A percentile compares a stretch with the other conserved stretches of the same genome.
phyloP scores from a whole-genome alignment of 1,284 basidiomycete species.

The Boletus hoseneyae region DNA sequence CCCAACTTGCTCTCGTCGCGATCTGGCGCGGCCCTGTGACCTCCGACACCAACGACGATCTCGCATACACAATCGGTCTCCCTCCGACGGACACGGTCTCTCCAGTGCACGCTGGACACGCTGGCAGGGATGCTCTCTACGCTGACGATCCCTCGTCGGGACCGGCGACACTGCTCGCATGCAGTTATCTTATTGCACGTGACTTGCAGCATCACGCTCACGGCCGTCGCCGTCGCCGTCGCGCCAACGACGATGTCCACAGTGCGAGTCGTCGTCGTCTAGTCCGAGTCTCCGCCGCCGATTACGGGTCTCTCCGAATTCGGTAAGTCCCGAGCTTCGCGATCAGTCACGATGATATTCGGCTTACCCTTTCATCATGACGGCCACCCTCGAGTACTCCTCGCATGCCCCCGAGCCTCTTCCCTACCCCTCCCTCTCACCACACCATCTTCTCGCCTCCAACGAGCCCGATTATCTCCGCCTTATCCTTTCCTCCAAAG shows the following conservation, averaged over 20 bases:
- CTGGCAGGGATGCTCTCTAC: neutral
- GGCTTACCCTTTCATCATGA: constrained; percentile 33
- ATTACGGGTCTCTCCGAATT: constrained; percentile 6
- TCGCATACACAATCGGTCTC: constrained; percentile 9
- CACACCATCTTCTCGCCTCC: constrained; percentile 63
- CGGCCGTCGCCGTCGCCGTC: neutral
- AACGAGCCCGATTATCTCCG: constrained; percentile 90
- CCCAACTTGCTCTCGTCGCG: constrained; percentile 13
- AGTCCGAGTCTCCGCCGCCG: neutral
- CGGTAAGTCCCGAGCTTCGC: constrained; percentile 21
- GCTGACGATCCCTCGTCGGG: constrained; percentile 16
- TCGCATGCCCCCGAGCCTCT: constrained; percentile 64
- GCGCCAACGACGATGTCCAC: neutral
- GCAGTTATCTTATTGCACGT: constrained; percentile 28
- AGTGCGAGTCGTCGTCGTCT: neutral
- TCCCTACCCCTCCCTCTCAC: constrained; percentile 62
- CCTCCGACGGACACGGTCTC: neutral
- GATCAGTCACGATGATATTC: constrained; percentile 8
- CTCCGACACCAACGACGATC: constrained; percentile 1
- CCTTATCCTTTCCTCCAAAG: constrained; percentile 90
- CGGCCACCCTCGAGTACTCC: constrained; percentile 61
- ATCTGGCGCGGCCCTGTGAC: constrained; percentile 14
- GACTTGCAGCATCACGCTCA: constrained; percentile 18
- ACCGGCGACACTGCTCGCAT: constrained; percentile 9
- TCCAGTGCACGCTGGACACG: constrained; percentile 4